A percentile compares a stretch with the other conserved stretches of the same genome.
phyloP scores from a whole-genome alignment of 139 green algal species.

The Chlorella sp. region DNA sequence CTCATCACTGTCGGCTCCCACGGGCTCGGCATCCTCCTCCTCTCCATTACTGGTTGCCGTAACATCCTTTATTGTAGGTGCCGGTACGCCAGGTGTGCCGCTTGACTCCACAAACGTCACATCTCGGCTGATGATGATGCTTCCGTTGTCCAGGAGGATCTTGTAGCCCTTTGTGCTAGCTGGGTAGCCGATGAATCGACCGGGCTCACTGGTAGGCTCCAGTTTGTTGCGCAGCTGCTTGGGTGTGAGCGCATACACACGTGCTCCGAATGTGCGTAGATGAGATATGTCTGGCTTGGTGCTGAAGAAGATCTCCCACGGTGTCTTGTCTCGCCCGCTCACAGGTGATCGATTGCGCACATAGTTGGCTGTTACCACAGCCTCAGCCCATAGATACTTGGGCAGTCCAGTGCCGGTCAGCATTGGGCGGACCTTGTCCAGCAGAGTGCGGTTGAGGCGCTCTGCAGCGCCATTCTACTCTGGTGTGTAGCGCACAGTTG shows the following conservation, averaged over 20 bases:
- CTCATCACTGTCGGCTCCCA: background rate
- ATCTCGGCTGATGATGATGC: slow-evolving; percentile 18
- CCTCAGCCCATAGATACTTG: too few relatives aligned
- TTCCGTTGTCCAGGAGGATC: slow-evolving; percentile 13
- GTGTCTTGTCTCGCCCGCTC: slow-evolving; percentile 7
- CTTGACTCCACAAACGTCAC: slow-evolving; percentile 39
- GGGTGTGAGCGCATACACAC: slow-evolving; percentile 13
- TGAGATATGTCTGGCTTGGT: slow-evolving; percentile 34
- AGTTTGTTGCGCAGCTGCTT: slow-evolving; percentile 42
- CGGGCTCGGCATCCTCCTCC: background rate
- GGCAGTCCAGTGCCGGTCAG: background rate
- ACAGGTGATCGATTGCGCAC: slow-evolving; percentile 29
- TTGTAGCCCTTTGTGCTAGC: slow-evolving; percentile 24
- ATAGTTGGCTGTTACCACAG: too few relatives aligned
- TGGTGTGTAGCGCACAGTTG: slow-evolving; percentile 16
- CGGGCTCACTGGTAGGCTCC: too few relatives aligned
- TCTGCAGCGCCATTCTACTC: slow-evolving; percentile 29
- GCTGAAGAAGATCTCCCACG: slow-evolving; percentile 31
- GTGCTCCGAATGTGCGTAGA: slow-evolving; percentile 38
- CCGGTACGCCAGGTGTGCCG: background rate
- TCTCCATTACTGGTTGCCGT: background rate
- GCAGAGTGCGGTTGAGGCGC: slow-evolving; percentile 36
- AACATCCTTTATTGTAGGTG: too few relatives aligned
- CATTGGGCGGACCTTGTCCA: slow-evolving; percentile 34
- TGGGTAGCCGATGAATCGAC: slow-evolving; percentile 41